Conservation (phyloP, 768 basidiomycete species). For the Agrocybe praecox region DNA sequence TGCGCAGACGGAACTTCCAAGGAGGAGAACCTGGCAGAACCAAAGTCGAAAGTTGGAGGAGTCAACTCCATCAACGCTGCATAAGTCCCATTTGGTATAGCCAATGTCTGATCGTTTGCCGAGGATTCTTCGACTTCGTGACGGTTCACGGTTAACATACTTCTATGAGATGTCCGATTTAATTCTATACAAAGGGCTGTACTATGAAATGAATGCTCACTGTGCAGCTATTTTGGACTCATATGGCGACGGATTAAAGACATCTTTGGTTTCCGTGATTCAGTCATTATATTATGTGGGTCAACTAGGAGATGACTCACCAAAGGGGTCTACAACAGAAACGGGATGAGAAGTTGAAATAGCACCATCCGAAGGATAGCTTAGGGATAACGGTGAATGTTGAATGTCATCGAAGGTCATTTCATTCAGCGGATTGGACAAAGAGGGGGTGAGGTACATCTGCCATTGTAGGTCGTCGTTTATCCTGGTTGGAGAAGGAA, state of each 20-base stretch:
- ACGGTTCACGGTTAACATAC: neutral
- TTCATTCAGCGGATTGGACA: conserved; percentile 19
- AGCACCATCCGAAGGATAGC: neutral
- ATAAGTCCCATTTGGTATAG: conserved; percentile 6
- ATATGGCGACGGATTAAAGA: neutral
- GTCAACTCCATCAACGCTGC: conserved; percentile 7
- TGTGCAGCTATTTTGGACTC: neutral
- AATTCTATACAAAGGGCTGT: too few species aligned
- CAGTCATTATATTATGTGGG: neutral
- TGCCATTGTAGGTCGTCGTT: conserved; percentile 21
- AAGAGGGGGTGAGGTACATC: conserved; percentile 21
- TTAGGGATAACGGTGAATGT: neutral
- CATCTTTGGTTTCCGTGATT: neutral
- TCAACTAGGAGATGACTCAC: neutral
- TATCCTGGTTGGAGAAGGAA: conserved; percentile 3
- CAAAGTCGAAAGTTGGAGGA: neutral
- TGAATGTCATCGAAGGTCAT: conserved; percentile 6
- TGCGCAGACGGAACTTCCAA: neutral
- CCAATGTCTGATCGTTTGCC: neutral
- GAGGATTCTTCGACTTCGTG: neutral
- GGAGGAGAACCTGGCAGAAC: conserved; percentile 2
- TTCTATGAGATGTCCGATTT: neutral
- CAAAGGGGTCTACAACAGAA: neutral
- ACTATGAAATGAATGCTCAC: neutral
- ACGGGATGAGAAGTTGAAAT: neutral